A percentile compares a stretch with the other conserved stretches of the same genome.
Conservation (phyloP, 805 yeast species). For the Lipomyces anomalus region DNA sequence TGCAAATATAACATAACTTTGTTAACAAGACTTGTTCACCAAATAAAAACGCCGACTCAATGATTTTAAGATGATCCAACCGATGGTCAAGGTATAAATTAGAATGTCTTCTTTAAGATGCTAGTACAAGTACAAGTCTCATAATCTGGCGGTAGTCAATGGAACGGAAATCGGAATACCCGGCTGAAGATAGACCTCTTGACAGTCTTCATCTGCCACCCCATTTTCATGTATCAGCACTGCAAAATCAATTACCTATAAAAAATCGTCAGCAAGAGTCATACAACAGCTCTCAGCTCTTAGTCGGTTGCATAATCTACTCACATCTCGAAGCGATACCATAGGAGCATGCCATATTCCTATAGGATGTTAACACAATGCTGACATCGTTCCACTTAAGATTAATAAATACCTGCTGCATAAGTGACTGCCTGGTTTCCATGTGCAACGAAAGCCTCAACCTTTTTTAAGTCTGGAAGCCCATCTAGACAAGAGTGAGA, state of each 20-base stretch:
- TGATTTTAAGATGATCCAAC: too few species aligned
- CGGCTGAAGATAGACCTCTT: conserved; percentile 67
- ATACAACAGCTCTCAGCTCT: background rate
- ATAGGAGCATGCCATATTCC: conserved; percentile 96
- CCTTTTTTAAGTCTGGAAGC: conserved; percentile 56
- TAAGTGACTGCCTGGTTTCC: conserved; percentile 83
- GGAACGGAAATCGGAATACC: conserved; percentile 39
- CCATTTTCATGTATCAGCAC: conserved; percentile 86
- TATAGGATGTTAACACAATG: background rate
- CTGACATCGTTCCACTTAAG: background rate
- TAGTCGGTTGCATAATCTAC: background rate
- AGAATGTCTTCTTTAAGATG: too few species aligned
- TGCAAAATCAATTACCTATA: conserved; percentile 60
- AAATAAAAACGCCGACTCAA: too few species aligned
- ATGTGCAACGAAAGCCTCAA: conserved; percentile 64
- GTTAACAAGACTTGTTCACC: too few species aligned
- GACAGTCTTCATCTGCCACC: conserved; percentile 70
- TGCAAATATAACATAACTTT: too few species aligned
- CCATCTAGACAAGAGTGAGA: conserved; percentile 36
- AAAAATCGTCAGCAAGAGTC: background rate
- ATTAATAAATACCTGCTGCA: conserved; percentile 14
- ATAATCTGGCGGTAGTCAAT: too few species aligned
- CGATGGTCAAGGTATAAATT: too few species aligned
- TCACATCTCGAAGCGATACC: conserved; percentile 63
- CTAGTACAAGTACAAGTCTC: too few species aligned